Base-by-base conservation (phyloP, 2,329 filamentous ascomycete species). In the Fusarium camptoceras region DNA sequence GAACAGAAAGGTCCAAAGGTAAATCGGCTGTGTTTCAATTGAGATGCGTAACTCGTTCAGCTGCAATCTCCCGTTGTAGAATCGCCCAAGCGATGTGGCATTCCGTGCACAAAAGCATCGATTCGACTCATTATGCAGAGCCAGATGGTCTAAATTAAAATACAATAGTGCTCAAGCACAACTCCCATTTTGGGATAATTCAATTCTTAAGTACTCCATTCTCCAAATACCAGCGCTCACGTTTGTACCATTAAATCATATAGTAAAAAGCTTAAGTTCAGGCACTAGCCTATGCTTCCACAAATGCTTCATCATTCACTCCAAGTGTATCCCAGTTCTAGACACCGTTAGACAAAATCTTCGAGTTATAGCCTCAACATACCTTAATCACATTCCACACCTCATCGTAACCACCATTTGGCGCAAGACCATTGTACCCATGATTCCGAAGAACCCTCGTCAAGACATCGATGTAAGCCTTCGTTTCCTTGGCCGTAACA, bases 361-460 rank as follows among this genome's bases (percentile, higher is more conserved):
- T 4, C 6, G 3, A 16, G 3, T n/a, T 3, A 39, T 7, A 8
- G 2, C 4, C 20, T n/a, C 2, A 16, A 27, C 48, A 1, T 51
- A 39, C 48, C 31, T 51, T 27, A 2, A 39, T 51, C 18, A 51
- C 25, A 1, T 25, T 15, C 31, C 18, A n/a, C 6, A 20, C 16
- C 0, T 1, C 14, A 12, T 37, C 34, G 12, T 37, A n/a, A 5
- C 34, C 34, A 12, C 12, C 18, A 6, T 2, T n/a, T 10, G 18
- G 34, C 18, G 1, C 3, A 12, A n/a, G 3, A 0, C 34, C 34
- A n/a, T 37, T 10, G 12, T 7, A 37, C 2, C 34, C 18, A 37
- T 12, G 34, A 0, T 37, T 37, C 0, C 34, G 34, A 37, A 51
- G 22, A 1, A 16, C 16, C 11, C 25, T 24, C 2, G n/a, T 51